Percentiles rank a stretch among this genome's conserved stretches.
phyloP scores from a whole-genome alignment of 1,284 basidiomycete genomes.

The Trametes pubescens region DNA sequence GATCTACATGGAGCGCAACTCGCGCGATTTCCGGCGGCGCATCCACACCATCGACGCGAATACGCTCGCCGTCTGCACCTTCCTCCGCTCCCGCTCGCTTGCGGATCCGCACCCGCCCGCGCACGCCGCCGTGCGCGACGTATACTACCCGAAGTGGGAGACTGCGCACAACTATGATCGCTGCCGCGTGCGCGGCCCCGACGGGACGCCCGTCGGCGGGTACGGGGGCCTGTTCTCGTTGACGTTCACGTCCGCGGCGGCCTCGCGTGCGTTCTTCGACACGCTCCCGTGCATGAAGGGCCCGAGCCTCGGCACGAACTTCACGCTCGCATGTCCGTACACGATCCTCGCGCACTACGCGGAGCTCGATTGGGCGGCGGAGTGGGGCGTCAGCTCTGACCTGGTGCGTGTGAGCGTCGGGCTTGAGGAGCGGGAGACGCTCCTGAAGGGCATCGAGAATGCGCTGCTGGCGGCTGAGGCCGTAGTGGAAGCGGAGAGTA shows the following conservation, averaged over 20 bases:
- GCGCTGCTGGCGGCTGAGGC: slow-evolving; percentile 79
- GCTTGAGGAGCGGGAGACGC: slow-evolving; percentile 75
- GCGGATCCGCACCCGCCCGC: slow-evolving; percentile 40
- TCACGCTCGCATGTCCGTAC: slow-evolving; percentile 94
- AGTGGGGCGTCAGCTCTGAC: slow-evolving; percentile 86
- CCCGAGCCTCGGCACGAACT: slow-evolving; percentile 95
- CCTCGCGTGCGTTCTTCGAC: slow-evolving; percentile 90
- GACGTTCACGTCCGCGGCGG: slow-evolving; percentile 78
- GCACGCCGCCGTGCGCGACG: slow-evolving; percentile 66
- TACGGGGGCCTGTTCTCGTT: slow-evolving; percentile 95
- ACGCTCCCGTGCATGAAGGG: slow-evolving; percentile 87
- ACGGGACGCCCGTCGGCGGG: slow-evolving; percentile 59
- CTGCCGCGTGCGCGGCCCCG: slow-evolving; percentile 53
- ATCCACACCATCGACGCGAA: slow-evolving; percentile 85
- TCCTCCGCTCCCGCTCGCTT: slow-evolving; percentile 71
- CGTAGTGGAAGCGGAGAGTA: slow-evolving; percentile 11
- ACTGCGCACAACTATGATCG: slow-evolving; percentile 79
- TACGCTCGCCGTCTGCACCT: slow-evolving; percentile 83
- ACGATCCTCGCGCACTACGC: slow-evolving; percentile 92
- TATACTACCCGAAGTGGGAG: slow-evolving; percentile 91
- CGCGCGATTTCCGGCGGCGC: slow-evolving; percentile 87
- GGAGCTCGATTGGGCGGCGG: slow-evolving; percentile 93
- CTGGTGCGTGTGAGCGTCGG: slow-evolving; percentile 93
- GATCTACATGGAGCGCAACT: slow-evolving; percentile 98
- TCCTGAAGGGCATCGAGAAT: slow-evolving; percentile 69